A percentile compares a stretch with the other conserved stretches of the same genome.
Evolutionary conservation across 2,329 filamentous ascomycete genomes (phyloP).

Genomic region (Aureobasidium sp.): DNA sequence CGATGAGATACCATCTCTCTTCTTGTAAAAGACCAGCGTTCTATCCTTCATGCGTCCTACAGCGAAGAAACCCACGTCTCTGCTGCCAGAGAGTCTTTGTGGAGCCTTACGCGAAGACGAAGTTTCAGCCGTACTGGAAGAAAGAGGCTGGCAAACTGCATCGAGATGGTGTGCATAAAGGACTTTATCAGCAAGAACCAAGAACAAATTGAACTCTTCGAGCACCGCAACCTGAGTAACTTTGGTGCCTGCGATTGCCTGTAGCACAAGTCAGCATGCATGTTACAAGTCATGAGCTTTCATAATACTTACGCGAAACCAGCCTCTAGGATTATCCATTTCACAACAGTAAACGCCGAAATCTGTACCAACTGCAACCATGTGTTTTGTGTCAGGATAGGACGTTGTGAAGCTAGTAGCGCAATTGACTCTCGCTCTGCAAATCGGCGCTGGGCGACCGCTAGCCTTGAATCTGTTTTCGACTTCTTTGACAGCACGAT

Average conservation of each 20-base stretch:
- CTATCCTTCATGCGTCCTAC: conserved; percentile 96
- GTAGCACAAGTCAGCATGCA: conserved; percentile 26
- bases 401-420: conserved; percentile 79
- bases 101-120: conserved; percentile 71
- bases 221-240: conserved; percentile 92
- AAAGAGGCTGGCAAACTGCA: conserved; percentile 57
- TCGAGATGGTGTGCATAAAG: conserved; percentile 93
- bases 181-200: conserved; percentile 85
- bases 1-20: conserved; percentile 82
- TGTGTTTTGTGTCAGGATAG: conserved; percentile 60
- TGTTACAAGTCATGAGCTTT: conserved; percentile 17
- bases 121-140: conserved; percentile 37
- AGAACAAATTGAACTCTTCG: conserved; percentile 89
- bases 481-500: conserved; percentile 82
- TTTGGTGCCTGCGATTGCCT: conserved; percentile 68
- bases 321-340: conserved; percentile 80
- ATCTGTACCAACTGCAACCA: conserved; percentile 92
- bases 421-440: conserved; percentile 82
- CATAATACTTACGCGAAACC: conserved; percentile 63
- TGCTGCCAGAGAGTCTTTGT: conserved; percentile 76
- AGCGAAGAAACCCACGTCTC: conserved; percentile 94
- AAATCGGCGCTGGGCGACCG: conserved; percentile 70
- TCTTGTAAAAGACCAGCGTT: conserved; percentile 93
- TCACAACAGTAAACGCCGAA: conserved; percentile 89
- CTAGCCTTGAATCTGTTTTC: conserved; percentile 62